phyloP scores from a whole-genome alignment of 208 protist species.

The Blastocrithidia nonstop region DNA sequence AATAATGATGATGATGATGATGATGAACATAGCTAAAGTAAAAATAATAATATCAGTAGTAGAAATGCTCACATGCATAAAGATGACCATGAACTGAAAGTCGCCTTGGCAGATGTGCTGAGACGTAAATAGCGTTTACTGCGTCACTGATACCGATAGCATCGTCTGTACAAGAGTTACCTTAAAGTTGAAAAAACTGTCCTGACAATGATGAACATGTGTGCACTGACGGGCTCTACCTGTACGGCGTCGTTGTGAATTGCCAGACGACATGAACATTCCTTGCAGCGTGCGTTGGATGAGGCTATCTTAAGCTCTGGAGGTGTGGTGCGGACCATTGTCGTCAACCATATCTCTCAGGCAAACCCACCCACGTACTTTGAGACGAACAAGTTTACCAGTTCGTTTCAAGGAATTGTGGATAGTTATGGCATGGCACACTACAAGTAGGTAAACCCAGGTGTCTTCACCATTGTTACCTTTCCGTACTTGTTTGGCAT shows the following conservation, averaged over 20 bases:
- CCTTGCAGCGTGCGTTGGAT: slow-evolving; percentile 29
- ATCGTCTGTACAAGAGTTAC: no score
- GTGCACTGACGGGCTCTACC: slow-evolving; percentile 74
- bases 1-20: background rate
- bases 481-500: slow-evolving; percentile 99
- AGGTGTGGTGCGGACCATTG: slow-evolving; percentile 72
- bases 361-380: slow-evolving; percentile 95
- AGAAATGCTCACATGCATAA: background rate
- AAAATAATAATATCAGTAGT: background rate
- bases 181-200: no score
- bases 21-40: background rate
- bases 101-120: no score
- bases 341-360: slow-evolving; percentile 54
- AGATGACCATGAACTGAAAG: no score
- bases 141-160: no score
- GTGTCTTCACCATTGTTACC: slow-evolving; percentile 93
- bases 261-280: slow-evolving; percentile 24
- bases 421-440: slow-evolving; percentile 95
- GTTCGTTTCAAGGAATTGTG: slow-evolving; percentile 94
- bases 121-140: no score
- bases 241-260: slow-evolving; percentile 90
- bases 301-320: slow-evolving; percentile 24
- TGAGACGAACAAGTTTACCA: slow-evolving; percentile 94
- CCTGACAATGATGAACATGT: no score
- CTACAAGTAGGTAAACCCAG: slow-evolving; percentile 88